These are phyloP conservation scores for Volutella citrinella DNA, from an alignment of 2,329 filamentous ascomycete species.

Conservation along the genomic window DNA sequence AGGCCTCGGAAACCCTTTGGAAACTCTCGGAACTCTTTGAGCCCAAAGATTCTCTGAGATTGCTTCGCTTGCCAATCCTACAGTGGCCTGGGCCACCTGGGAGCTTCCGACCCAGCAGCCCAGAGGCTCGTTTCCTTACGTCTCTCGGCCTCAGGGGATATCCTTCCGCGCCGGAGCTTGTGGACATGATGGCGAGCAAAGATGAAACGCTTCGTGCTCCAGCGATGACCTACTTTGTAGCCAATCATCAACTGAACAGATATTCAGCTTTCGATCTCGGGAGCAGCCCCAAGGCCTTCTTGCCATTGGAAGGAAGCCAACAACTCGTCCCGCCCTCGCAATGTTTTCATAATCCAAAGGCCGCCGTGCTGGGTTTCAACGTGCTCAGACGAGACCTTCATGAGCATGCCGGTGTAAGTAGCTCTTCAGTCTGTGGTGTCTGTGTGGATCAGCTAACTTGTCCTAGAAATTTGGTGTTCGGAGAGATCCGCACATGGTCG, in stretches of 20 bases:
- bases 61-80: constrained; percentile 70
- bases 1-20: constrained; percentile 56
- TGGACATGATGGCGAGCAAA: constrained; percentile 71
- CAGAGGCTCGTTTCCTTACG: constrained; percentile 72
- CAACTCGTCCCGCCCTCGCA: constrained; percentile 68
- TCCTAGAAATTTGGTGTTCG: constrained; percentile 75
- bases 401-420: constrained; percentile 62
- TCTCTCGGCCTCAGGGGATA: constrained; percentile 69
- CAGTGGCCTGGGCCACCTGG: constrained; percentile 73
- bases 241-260: constrained; percentile 72
- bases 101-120: constrained; percentile 59
- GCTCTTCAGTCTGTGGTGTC: constrained; percentile 1
- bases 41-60: constrained; percentile 67
- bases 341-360: constrained; percentile 79
- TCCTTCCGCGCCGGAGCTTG: constrained; percentile 70
- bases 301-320: constrained; percentile 70
- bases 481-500: constrained; percentile 73
- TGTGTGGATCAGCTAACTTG: constrained; percentile 8
- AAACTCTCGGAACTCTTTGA: constrained; percentile 78
- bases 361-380: constrained; percentile 75
- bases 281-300: constrained; percentile 53
- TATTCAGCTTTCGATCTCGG: constrained; percentile 66
- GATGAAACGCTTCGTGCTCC: constrained; percentile 59
- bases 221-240: constrained; percentile 78
- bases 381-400: constrained; percentile 76